Evolutionary conservation across 1,284 basidiomycete genomes (phyloP), one percentile per base, ranked within the genome.

Genomic region (Cryptococcus sp.): DNA sequence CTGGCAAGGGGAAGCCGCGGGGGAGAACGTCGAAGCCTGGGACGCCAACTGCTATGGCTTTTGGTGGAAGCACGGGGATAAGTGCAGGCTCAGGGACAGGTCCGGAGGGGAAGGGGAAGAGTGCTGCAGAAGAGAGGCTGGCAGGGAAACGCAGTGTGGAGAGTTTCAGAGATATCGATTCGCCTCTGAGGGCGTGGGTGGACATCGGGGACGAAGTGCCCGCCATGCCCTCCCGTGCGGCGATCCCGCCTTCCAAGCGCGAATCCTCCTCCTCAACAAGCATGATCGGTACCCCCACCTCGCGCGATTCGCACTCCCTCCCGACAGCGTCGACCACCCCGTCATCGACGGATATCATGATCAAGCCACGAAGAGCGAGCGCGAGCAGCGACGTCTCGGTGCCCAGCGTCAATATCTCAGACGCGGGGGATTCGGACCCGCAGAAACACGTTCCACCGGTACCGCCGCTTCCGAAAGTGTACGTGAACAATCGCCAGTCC

Each of bases 401-500:
- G 3, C 56, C 61, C 24, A 56, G 60, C n/a, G 51, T 55, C 1
- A 88, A 42, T 36, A 40, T 54, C 4, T 16, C 45, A 35, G 21
- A 46, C 39, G 13, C 24, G 16, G 46, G 36, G 13, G 52, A 61
- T 50, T 78, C 84, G 56, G 87, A 84, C 61, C 86, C 87, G 66
- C 85, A 87, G 48, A 83, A 82, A 46, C 48, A 46, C 21, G 92
- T 97, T 6, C 95, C 96, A 1, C 95, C 95, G 21, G 96, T 98
- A 1, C 95, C 95, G 36, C 95, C 96, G 44, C 79, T 98, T 20
- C 95, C 95, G 38, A 97, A 96, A 78, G 90, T 92, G 65, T 93
- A 87, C 77, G 85, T 86, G 60, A 50, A 37, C 63, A 46, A 7
- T 55, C 53, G 6, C 40, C 36, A 37, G 33, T 15, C 8, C 24